Evolutionary conservation across 2,329 filamentous ascomycete genomes (phyloP), one percentile per base, ranked within the genome.

Genomic region (Aureobasidium sp.): DNA sequence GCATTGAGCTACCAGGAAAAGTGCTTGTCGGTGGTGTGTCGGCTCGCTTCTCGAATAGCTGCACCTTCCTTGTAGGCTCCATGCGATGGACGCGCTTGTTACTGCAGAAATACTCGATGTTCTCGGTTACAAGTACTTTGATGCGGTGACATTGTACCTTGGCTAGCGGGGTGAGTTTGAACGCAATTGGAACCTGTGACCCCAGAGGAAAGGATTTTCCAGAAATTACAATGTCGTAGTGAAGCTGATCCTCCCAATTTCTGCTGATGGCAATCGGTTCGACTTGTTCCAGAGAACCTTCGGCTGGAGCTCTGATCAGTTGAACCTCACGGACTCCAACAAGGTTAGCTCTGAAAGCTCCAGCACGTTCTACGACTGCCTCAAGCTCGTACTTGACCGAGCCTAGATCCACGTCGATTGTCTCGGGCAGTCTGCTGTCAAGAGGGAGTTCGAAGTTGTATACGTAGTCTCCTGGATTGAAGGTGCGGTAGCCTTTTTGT

Each of bases 181-280:
- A 96, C 1, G 91, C 91, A 63, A 97, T 94, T 1, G 92, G 92
- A 16, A 97, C 90, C 68, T 89, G 89, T 42, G 88, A 84, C 16
- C 92, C 92, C 25, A 97, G 83, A 0, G 92, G 90, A 63, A 97
- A 97, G 0, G 91, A 95, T 79, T 96, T 96, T 60, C 92, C 92
- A 1, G 91, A 96, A 60, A 97, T 96, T 71, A 96, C 87, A 67
- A 97, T 96, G 69, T 97, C 92, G 75, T 97, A 97, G 70, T 95
- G 91, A 36, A 97, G 79, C 70, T 96, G 92, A 67, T 97, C 91
- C 72, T 97, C 92, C 92, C 92, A 97, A 65, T 90, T 91, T 25
- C 92, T 82, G 66, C 89, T 93, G 69, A 97, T 96, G 11, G 91
- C 93, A 68, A 97, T 96, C 3, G 92, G 92, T 71, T 97, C 92